Base-by-base conservation (phyloP, 805 yeast genomes). In the Ogataea paraovalis region DNA sequence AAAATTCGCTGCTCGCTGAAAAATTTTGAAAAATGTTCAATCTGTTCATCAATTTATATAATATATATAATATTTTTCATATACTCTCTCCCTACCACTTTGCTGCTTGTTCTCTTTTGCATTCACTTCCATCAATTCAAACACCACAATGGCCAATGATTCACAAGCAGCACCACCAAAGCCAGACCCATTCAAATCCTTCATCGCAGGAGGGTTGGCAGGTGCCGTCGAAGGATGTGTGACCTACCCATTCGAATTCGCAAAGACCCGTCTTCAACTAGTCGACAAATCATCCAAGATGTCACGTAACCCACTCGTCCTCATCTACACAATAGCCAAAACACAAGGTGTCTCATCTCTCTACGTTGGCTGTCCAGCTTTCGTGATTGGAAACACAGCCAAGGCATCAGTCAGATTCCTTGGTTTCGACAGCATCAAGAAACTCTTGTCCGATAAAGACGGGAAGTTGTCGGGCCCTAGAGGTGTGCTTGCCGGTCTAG, bases 171-270 rank as follows among this genome's bases (percentile, higher is more conserved):
- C 36, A 27, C 19, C 36, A 18, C n/a, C 43, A 41, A 63, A 76
- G 61, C 78, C 80, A 13, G 92, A 85, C 62, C 92, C 94, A 2
- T 60, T 78, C 51, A 82, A 85, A 59, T 88, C 97, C 1, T 89
- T 92, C 60, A 72, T 91, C 23, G 98, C 97, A 6, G 99, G 99
- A 47, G 97, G 97, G 45, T 75, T 87, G 0, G 99, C 98, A 0
- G 99, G 98, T 48, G 98, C 96, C 22, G 82, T 91, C 28, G 99
- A 92, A 69, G 97, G 97, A 30, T 80, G 80, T 36, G 76, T 87
- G 41, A 92, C 98, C 0, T 92, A 90, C 65, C 99, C 99, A 2
- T 94, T 94, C 67, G 99, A 92, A 67, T 92, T 91, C 70, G 96
- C 98, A 41, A 92, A 92, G 64, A 92, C 99, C 3, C 74, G 98